Evolutionary conservation across 1,284 basidiomycete species (phyloP).

Genomic region (Cutaneotrichosporon spelunceum): DNA sequence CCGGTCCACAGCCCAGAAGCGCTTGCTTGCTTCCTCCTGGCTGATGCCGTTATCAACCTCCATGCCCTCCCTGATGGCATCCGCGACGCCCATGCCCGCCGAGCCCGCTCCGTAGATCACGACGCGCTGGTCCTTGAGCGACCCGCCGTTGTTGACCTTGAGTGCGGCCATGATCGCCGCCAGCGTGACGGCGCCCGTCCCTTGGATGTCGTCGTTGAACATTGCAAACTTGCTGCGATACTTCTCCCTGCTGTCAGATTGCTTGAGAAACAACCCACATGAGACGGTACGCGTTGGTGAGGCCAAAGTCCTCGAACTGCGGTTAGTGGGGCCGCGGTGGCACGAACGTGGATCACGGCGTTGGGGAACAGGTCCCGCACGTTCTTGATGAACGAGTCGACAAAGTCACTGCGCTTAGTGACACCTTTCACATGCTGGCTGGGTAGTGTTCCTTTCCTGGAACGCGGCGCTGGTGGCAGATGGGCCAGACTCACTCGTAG

Average conservation of each 20-base stretch:
- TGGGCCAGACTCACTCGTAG: conserved; percentile 41
- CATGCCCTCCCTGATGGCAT: conserved; percentile 13
- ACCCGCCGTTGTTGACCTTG: conserved; percentile 64
- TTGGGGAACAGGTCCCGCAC: conserved; percentile 52
- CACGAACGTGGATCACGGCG: conserved; percentile 45
- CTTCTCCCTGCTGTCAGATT: conserved; percentile 47
- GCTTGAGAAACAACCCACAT: conserved; percentile 45
- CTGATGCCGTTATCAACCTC: conserved; percentile 66
- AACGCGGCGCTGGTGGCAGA: not conserved
- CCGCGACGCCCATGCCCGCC: conserved; percentile 72
- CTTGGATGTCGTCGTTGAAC: conserved; percentile 76
- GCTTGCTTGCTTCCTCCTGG: conserved; percentile 61
- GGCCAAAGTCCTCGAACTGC: conserved; percentile 55
- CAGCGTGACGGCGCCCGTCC: conserved; percentile 74
- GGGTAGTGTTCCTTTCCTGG: not conserved
- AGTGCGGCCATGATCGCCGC: conserved; percentile 53
- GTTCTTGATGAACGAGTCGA: conserved; percentile 54
- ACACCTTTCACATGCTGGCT: not conserved
- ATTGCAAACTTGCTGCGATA: conserved; percentile 55
- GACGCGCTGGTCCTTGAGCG: conserved; percentile 69
- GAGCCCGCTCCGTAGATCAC: conserved; percentile 77
- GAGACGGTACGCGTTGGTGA: conserved; percentile 66
- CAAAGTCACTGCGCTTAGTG: conserved; percentile 33
- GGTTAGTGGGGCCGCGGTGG: conserved; percentile 9
- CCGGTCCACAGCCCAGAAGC: conserved; percentile 62